Percentiles rank a stretch among this genome's conserved stretches.
Evolutionary conservation across 1,139 yeast species (phyloP).

Genomic region (Taphrina wiesneri): DNA sequence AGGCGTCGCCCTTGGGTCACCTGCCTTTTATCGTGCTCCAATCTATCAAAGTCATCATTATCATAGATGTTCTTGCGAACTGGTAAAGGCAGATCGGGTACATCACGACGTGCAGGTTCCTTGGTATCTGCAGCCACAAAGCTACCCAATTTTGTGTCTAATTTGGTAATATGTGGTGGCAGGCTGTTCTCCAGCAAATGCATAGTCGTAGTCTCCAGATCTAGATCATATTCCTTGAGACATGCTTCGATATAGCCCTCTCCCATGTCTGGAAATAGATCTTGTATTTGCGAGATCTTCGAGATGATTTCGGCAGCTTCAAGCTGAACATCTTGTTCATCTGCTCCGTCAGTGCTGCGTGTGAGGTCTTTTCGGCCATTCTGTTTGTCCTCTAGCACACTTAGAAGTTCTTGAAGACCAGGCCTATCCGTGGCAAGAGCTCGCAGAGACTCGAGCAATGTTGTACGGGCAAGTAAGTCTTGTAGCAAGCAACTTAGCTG

Average conservation of each 20-base stretch:
- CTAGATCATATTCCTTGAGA: not conserved
- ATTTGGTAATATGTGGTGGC: not conserved
- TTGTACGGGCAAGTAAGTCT: not conserved
- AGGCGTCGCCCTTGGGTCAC: not conserved
- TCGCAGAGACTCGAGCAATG: not conserved
- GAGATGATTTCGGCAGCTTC: slow-evolving; percentile 17
- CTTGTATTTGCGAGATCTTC: slow-evolving; percentile 21
- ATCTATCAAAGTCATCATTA: slow-evolving; percentile 9
- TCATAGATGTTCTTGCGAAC: slow-evolving; percentile 9
- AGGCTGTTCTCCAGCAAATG: slow-evolving; percentile 20
- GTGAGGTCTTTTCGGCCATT: not conserved
- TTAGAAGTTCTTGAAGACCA: not conserved
- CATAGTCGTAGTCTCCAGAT: slow-evolving; percentile 19
- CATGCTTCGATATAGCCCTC: slow-evolving; percentile 25
- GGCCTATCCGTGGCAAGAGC: not conserved
- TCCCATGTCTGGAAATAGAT: slow-evolving; percentile 24
- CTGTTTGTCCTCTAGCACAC: not conserved
- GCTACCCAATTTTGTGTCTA: slow-evolving; percentile 3
- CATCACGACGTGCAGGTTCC: not conserved
- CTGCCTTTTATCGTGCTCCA: not conserved
- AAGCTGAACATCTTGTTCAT: not conserved
- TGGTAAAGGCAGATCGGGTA: not conserved
- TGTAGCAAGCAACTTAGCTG: not conserved
- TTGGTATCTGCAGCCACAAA: not conserved
- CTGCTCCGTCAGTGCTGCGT: not conserved